Evolutionary conservation across 129 eudicot genomes (phyloP).

Genomic region (Tagetes erecta): DNA sequence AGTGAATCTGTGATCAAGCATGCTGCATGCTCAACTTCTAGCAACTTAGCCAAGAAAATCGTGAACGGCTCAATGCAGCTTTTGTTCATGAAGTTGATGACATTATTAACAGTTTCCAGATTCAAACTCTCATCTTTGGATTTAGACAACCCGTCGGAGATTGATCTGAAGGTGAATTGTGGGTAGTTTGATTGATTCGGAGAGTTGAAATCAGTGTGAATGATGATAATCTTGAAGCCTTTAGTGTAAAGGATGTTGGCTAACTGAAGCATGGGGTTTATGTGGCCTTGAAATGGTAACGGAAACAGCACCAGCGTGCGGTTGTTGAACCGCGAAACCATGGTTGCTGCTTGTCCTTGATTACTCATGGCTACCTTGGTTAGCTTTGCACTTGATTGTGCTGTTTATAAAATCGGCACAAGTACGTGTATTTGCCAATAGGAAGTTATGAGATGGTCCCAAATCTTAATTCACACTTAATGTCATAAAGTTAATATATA

Average conservation of each 20-base stretch:
- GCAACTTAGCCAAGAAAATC: slow-evolving; percentile 24
- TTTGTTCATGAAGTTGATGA: slow-evolving; percentile 29
- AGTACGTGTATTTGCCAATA: neutral
- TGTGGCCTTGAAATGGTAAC: slow-evolving; percentile 36
- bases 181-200: slow-evolving; percentile 32
- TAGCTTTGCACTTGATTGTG: slow-evolving; percentile 1
- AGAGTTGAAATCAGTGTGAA: slow-evolving; percentile 32
- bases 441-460: neutral
- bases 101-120: slow-evolving; percentile 5
- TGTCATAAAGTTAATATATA: neutral
- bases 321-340: slow-evolving; percentile 9
- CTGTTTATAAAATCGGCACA: neutral
- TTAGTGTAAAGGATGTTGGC: slow-evolving; percentile 28
- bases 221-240: slow-evolving; percentile 36
- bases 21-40: slow-evolving; percentile 5
- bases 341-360: neutral
- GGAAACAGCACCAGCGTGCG: slow-evolving; percentile 28
- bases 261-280: slow-evolving; percentile 38
- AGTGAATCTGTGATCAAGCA: slow-evolving; percentile 36
- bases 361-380: neutral
- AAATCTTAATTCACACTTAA: neutral
- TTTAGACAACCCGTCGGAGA: slow-evolving; percentile 21
- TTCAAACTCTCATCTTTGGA: neutral
- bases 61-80: slow-evolving; percentile 25
- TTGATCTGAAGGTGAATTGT: slow-evolving; percentile 33